Conservation (phyloP, 2,329 filamentous ascomycete species). For the Aphanoascus verrucosus region DNA sequence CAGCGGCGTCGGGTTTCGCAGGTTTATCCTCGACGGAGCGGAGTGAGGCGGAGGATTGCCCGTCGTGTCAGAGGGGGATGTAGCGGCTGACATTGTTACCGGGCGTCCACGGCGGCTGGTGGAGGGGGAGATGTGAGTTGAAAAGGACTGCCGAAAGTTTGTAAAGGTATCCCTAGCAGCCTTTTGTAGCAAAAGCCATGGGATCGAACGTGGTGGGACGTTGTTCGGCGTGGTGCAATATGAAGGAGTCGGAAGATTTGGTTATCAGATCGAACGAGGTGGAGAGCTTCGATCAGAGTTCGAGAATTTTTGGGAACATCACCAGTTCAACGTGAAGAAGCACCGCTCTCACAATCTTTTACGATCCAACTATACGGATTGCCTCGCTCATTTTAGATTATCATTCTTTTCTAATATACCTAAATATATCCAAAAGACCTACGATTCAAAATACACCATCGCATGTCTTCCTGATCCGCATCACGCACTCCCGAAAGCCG, state of each 20-base stretch:
- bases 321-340: neutral
- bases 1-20: conserved; percentile 69
- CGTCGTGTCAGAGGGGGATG: conserved; percentile 16
- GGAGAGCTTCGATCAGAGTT: conserved; percentile 5
- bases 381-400: neutral
- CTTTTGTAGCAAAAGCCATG: neutral
- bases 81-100: conserved; percentile 17
- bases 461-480: too few species aligned
- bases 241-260: neutral
- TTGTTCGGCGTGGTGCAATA: neutral
- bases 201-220: neutral
- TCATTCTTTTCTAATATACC: neutral
- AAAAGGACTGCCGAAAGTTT: neutral
- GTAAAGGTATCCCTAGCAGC: neutral
- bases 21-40: conserved; percentile 26
- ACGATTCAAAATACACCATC: too few species aligned
- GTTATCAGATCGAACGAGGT: neutral
- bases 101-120: neutral
- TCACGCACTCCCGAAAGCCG: neutral
- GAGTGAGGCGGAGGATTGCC: conserved; percentile 16
- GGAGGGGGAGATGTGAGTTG: neutral
- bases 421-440: neutral
- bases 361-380: neutral
- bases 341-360: neutral
- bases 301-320: conserved; percentile 1